A percentile compares a stretch with the other conserved stretches of the same genome.
Evolutionary conservation across 148 eudicot species (phyloP).

Genomic region (Rhododendron simsii): DNA sequence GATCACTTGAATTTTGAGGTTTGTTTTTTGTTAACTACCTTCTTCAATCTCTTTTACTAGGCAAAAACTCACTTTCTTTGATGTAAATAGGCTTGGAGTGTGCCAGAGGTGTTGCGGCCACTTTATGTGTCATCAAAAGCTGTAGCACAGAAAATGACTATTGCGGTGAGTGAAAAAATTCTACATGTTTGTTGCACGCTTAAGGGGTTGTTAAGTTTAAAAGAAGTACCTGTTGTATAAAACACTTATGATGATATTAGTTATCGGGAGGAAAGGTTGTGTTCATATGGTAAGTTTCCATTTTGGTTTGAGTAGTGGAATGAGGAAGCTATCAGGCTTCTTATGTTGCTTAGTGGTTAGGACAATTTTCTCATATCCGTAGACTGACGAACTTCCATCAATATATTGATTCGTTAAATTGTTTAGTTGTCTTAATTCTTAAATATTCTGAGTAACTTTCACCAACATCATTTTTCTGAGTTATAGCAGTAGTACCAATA

Average conservation of each 20-base stretch:
- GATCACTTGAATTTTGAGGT: constrained; percentile 95
- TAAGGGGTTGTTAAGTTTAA: not conserved
- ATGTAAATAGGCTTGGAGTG: constrained; percentile 78
- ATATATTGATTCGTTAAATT: not conserved
- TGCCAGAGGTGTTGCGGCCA: constrained; percentile 91
- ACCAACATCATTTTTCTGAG: not conserved
- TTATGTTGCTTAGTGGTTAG: not conserved
- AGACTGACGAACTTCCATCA: not conserved
- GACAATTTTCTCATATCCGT: not conserved
- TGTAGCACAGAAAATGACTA: constrained; percentile 89
- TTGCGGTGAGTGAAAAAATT: constrained; percentile 54
- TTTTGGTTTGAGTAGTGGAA: not conserved
- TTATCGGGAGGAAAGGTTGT: not conserved
- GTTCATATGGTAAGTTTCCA: not conserved
- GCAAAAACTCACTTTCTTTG: not conserved
- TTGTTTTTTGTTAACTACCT: constrained; percentile 9
- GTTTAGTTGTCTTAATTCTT: not conserved
- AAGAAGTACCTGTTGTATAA: not conserved
- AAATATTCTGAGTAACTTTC: not conserved
- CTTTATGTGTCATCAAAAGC: constrained; percentile 91
- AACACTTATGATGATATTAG: not conserved
- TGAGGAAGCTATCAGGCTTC: not conserved
- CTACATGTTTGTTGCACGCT: not conserved
- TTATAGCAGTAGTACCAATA: not conserved
- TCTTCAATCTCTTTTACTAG: not conserved